Percentiles rank a stretch among this genome's conserved stretches.
phyloP scores from a whole-genome alignment of 1,139 yeast genomes.

The Saccharomyces uvarum region DNA sequence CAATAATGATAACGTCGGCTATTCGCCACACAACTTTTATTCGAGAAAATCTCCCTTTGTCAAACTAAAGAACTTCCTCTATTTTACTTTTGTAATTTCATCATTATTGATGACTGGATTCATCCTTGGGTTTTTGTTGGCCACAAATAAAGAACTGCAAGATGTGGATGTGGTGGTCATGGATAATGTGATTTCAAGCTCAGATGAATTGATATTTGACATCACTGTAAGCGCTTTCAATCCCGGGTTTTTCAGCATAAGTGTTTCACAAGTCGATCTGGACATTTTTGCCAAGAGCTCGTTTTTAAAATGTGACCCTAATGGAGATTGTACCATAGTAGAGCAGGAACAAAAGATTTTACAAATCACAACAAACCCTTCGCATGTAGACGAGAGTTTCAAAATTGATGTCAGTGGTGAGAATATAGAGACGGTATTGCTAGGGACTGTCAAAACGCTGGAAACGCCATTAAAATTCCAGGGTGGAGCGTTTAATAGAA shows the following conservation, averaged over 20 bases:
- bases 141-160: slow-evolving; percentile 78
- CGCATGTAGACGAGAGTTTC: background rate
- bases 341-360: slow-evolving; percentile 1
- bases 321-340: slow-evolving; percentile 2
- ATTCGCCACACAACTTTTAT: slow-evolving; percentile 53
- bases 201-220: slow-evolving; percentile 79
- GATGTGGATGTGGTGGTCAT: slow-evolving; percentile 53
- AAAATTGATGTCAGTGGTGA: slow-evolving; percentile 6
- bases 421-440: slow-evolving; percentile 53
- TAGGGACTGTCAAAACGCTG: slow-evolving; percentile 60
- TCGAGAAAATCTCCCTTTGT: slow-evolving; percentile 31
- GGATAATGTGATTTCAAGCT: slow-evolving; percentile 68
- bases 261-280: slow-evolving; percentile 58
- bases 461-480: slow-evolving; percentile 70
- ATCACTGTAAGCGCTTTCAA: slow-evolving; percentile 71
- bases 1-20: slow-evolving; percentile 31
- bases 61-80: slow-evolving; percentile 43
- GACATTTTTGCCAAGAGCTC: slow-evolving; percentile 84
- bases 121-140: slow-evolving; percentile 72
- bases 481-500: slow-evolving; percentile 70
- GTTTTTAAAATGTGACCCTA: slow-evolving; percentile 31
- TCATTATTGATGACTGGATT: slow-evolving; percentile 63
- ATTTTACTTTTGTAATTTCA: slow-evolving; percentile 47
- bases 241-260: slow-evolving; percentile 75
- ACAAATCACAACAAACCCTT: background rate